Percentiles rank a stretch among this genome's conserved stretches.
Evolutionary conservation across 2,329 filamentous ascomycete genomes (phyloP).

Genomic region (Calonectria henricotiae): DNA sequence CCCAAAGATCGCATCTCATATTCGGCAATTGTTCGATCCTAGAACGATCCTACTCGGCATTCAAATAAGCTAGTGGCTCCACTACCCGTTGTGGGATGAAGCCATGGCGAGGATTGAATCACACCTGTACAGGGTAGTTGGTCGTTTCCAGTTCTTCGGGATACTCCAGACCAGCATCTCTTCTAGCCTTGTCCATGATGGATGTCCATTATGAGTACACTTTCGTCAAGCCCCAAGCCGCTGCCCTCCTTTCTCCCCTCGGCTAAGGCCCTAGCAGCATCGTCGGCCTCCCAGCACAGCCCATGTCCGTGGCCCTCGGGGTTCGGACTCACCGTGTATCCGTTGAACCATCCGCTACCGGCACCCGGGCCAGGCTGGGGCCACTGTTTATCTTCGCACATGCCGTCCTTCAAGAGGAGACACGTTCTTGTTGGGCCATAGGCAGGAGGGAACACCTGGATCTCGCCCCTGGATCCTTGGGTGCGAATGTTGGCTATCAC

Average conservation of each 20-base stretch:
- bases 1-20: neutral
- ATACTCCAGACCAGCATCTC: slow-evolving; percentile 68
- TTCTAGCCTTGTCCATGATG: slow-evolving; percentile 70
- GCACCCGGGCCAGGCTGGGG: neutral
- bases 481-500: neutral
- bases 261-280: neutral
- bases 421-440: neutral
- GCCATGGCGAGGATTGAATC: neutral
- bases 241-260: neutral
- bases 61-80: neutral
- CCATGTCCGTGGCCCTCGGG: neutral
- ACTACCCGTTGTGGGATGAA: neutral
- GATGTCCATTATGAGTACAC: slow-evolving; percentile 81
- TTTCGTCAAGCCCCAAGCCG: neutral
- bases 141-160: slow-evolving; percentile 56
- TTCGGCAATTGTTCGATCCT: neutral
- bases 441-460: neutral
- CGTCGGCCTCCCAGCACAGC: neutral
- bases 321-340: neutral
- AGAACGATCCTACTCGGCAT: neutral
- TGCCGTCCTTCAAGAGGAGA: neutral
- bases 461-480: neutral
- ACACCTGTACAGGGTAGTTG: neutral
- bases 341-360: neutral
- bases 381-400: neutral